Evolutionary conservation across 108 stramenopile genomes (phyloP), one percentile per base, ranked within the genome.

Genomic region (Conticribra weissflogii): DNA sequence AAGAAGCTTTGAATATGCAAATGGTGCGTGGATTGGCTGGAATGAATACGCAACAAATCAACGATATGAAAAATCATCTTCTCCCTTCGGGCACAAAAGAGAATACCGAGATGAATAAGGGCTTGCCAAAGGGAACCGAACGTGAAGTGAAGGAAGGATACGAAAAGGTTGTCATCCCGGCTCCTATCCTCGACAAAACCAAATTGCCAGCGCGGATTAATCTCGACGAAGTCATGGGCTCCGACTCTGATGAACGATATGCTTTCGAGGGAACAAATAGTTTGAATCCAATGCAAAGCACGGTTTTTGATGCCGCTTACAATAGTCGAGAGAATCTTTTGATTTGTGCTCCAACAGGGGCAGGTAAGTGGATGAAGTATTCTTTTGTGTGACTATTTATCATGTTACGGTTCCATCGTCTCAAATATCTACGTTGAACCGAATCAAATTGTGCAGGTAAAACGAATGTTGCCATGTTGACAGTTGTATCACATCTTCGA

Each of bases 391-490:
- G 44, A 62, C 19, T 25, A 16, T 44, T 25, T 2, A 14, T 47
- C 23, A 27, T 18, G 18, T 14, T 15, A 46, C 7, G 14, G 25
- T 62, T 62, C 33, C 1, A 5, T 48, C 33, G 46, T 62, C 22
- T 62, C 41, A 0, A 47, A 48, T 17, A 32, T 29, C 31, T 21
- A 25, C 45, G 44, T 21, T 48, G 2, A 16, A 19, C 47, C n/a
- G 1, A 19, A 48, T n/a, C n/a, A n/a, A 2, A 19, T 48, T 1
- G 72, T 15, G 95, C 95, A 8, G 95, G 96, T 16, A 99, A 99
- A 68, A 99, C 98, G 2, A 99, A 99, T 76, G 95, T 99, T 23
- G 98, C 98, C 41, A 86, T 99, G 95, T 65, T 97, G 30, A 70
- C 95, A 7, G 88, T 97, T 4, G 87, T 86, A 18, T 84, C 91